A percentile compares a stretch with the other conserved stretches of the same genome.
These are phyloP conservation scores for Themeda triandra DNA, from an alignment of 176 grass and related monocot species.

Conservation along the genomic window DNA sequence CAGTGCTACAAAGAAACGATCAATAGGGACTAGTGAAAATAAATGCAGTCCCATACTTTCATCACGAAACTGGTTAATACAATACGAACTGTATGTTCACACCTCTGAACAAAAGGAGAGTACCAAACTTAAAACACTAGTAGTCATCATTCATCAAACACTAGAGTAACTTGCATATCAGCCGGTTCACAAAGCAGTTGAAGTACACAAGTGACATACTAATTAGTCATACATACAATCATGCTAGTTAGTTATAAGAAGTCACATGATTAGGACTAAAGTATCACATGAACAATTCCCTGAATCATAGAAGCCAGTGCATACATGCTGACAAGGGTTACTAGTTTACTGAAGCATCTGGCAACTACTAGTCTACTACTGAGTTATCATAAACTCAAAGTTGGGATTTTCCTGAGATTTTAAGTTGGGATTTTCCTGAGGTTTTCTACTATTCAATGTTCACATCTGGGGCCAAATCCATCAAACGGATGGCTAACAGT, in stretches of 20 bases:
- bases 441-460: background rate
- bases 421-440: background rate
- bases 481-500: background rate
- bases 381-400: constrained; percentile 13
- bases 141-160: constrained; percentile 8
- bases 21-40: background rate
- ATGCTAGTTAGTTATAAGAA: constrained; percentile 2
- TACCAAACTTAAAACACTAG: background rate
- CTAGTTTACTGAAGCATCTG: constrained; percentile 7
- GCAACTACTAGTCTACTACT: background rate
- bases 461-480: background rate
- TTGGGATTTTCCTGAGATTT: background rate
- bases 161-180: background rate
- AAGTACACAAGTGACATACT: background rate
- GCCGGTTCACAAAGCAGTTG: background rate
- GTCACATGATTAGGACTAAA: background rate
- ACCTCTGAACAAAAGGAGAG: constrained; percentile 16
- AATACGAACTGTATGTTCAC: constrained; percentile 12
- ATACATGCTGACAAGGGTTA: background rate
- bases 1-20: constrained; percentile 11
- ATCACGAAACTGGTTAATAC: constrained; percentile 8
- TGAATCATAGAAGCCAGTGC: background rate
- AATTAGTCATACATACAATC: background rate
- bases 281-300: background rate
- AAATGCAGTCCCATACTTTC: background rate